phyloP scores from a whole-genome alignment of 192 early-diverging fungal species.

The Coemansia sp. region DNA sequence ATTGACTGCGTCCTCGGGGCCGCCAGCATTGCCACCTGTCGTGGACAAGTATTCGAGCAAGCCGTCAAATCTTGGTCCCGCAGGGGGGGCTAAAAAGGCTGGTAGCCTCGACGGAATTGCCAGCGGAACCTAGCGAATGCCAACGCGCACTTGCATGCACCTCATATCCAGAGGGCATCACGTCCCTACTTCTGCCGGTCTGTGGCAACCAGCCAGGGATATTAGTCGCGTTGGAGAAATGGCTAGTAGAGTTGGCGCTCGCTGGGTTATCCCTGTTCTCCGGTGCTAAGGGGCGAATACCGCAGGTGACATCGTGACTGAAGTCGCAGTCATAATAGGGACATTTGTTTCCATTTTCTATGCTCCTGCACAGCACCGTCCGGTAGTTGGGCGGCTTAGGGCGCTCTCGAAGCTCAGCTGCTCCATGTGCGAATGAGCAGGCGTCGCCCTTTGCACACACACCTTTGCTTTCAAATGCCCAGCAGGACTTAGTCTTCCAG shows the following conservation, averaged over 20 bases:
- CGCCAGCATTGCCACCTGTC: not conserved
- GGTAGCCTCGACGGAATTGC: not conserved
- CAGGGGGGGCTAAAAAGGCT: too few species aligned
- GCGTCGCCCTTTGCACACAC: slow-evolving; percentile 21
- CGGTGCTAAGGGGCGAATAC: not conserved
- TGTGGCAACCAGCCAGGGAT: not conserved
- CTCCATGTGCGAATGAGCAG: slow-evolving; percentile 48
- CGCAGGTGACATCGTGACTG: slow-evolving; percentile 16
- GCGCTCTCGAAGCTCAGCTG: slow-evolving; percentile 25
- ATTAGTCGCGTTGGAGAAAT: not conserved
- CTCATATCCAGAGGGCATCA: not conserved
- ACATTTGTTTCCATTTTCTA: slow-evolving; percentile 12
- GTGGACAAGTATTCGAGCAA: not conserved
- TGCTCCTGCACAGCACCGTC: slow-evolving; percentile 35
- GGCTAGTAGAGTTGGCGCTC: not conserved
- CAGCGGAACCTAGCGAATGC: not conserved
- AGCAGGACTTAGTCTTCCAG: slow-evolving; percentile 48
- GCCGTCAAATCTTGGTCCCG: not conserved
- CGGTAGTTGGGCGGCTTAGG: slow-evolving; percentile 32
- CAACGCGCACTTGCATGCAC: not conserved
- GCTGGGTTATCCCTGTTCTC: not conserved
- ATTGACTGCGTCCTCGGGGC: not conserved
- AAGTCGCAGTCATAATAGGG: slow-evolving; percentile 52
- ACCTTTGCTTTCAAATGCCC: slow-evolving; percentile 2
- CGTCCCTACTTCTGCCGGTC: not conserved